Percentiles rank a stretch among this genome's conserved stretches.
Evolutionary conservation across 2,329 filamentous ascomycete genomes (phyloP).

Genomic region (Talaromyces sp.): DNA sequence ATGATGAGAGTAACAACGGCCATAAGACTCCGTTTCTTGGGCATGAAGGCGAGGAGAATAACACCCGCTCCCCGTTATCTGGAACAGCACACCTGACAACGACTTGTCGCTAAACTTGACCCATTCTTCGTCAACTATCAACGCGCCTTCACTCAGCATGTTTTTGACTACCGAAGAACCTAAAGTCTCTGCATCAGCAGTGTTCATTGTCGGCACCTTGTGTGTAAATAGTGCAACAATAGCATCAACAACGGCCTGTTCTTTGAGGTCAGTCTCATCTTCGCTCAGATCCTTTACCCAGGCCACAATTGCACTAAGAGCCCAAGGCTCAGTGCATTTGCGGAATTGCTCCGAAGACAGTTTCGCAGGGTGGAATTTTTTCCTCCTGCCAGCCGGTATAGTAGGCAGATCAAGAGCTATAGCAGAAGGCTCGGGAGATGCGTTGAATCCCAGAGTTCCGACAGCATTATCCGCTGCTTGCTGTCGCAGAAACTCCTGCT

Average conservation of each 20-base stretch:
- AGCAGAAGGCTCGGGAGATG: constrained; percentile 43
- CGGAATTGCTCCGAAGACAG: constrained; percentile 76
- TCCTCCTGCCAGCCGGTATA: constrained; percentile 72
- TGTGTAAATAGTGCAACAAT: constrained; percentile 84
- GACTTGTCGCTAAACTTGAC: constrained; percentile 80
- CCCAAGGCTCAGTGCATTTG: constrained; percentile 87
- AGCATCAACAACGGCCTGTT: constrained; percentile 80
- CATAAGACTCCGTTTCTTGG: constrained; percentile 56
- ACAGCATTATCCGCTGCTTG: constrained; percentile 32
- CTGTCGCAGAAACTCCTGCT: constrained; percentile 53
- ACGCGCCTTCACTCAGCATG: constrained; percentile 74
- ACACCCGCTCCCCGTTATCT: constrained; percentile 86
- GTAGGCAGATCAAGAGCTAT: constrained; percentile 79
- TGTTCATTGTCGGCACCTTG: constrained; percentile 98
- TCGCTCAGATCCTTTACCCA: constrained; percentile 91
- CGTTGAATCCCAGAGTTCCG: constrained; percentile 49
- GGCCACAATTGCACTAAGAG: constrained; percentile 76
- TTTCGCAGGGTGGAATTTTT: constrained; percentile 82
- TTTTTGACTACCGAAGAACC: constrained; percentile 71
- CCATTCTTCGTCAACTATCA: constrained; percentile 94
- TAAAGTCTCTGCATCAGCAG: constrained; percentile 87
- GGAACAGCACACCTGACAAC: constrained; percentile 87
- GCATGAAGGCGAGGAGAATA: constrained; percentile 81
- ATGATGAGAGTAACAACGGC: constrained; percentile 88
- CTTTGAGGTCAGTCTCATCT: constrained; percentile 81